phyloP scores from a whole-genome alignment of 305 asterid species.

The Fraxinus paxiana region DNA sequence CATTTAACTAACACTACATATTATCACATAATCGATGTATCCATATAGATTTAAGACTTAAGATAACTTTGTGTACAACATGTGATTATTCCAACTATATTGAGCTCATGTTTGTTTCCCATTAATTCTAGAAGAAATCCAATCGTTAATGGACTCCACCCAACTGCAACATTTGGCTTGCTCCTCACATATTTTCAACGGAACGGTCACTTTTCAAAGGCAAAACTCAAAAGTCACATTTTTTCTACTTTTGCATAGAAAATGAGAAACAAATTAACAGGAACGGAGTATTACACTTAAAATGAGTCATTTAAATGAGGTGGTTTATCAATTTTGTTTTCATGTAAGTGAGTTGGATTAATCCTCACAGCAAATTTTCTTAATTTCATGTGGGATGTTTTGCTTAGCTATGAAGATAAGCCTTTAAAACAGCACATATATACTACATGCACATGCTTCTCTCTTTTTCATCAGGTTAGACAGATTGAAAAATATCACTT shows the following conservation, averaged over 20 bases:
- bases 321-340: not conserved
- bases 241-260: too few relatives aligned
- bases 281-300: not conserved
- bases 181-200: too few relatives aligned
- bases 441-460: not conserved
- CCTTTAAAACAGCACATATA: not conserved
- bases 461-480: not conserved
- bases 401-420: constrained; percentile 48
- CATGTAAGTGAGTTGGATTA: not conserved
- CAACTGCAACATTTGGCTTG: too few relatives aligned
- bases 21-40: too few relatives aligned
- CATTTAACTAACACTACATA: too few relatives aligned
- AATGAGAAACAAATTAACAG: too few relatives aligned
- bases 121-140: too few relatives aligned
- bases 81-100: not conserved
- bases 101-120: too few relatives aligned
- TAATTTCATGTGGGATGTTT: constrained; percentile 42
- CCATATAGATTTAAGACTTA: not conserved
- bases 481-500: not conserved
- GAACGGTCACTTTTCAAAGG: too few relatives aligned
- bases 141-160: too few relatives aligned
- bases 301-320: not conserved
- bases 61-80: too few relatives aligned
- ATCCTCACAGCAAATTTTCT: not conserved
- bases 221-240: too few relatives aligned